A percentile compares a stretch with the other conserved stretches of the same genome.
Conservation (phyloP, 2,329 filamentous ascomycete species). For the Capronia coronata region DNA sequence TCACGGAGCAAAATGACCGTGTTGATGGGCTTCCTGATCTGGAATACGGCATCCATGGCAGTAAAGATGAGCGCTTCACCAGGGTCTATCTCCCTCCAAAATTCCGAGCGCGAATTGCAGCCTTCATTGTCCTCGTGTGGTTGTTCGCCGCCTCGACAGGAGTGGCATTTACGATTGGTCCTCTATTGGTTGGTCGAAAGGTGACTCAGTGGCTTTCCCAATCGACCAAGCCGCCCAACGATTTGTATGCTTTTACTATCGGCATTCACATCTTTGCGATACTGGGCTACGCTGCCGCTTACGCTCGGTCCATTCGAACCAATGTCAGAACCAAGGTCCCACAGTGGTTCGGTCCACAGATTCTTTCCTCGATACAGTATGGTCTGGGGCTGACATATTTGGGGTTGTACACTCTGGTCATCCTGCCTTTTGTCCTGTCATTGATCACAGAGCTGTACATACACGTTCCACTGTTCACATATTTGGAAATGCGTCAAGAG, state of each 20-base stretch:
- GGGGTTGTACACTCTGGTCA: constrained; percentile 64
- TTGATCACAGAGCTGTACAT: constrained; percentile 81
- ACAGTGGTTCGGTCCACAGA: constrained; percentile 19
- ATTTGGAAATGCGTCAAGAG: constrained; percentile 42
- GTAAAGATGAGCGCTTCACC: constrained; percentile 57
- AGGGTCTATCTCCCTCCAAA: constrained; percentile 76
- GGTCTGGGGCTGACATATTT: constrained; percentile 62
- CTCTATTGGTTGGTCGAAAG: constrained; percentile 73
- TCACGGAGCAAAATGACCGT: constrained; percentile 60
- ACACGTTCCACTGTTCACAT: constrained; percentile 77
- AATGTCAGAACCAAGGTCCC: constrained; percentile 13
- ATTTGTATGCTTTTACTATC: constrained; percentile 92
- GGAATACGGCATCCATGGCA: constrained; percentile 54
- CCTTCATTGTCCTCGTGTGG: constrained; percentile 90
- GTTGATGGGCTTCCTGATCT: constrained; percentile 53
- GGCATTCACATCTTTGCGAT: constrained; percentile 76
- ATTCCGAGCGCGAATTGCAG: constrained; percentile 71
- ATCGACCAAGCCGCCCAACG: constrained; percentile 69
- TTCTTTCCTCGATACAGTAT: constrained; percentile 28
- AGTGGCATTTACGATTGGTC: constrained; percentile 76
- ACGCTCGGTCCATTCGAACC: constrained; percentile 32
- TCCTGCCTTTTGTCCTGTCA: constrained; percentile 75
- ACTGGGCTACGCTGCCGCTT: constrained; percentile 55
- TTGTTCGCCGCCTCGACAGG: constrained; percentile 84
- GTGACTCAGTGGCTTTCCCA: constrained; percentile 71